Percentiles rank a stretch among this genome's conserved stretches.
phyloP scores from a whole-genome alignment of 805 yeast species.

The Cyberlindnera americana region DNA sequence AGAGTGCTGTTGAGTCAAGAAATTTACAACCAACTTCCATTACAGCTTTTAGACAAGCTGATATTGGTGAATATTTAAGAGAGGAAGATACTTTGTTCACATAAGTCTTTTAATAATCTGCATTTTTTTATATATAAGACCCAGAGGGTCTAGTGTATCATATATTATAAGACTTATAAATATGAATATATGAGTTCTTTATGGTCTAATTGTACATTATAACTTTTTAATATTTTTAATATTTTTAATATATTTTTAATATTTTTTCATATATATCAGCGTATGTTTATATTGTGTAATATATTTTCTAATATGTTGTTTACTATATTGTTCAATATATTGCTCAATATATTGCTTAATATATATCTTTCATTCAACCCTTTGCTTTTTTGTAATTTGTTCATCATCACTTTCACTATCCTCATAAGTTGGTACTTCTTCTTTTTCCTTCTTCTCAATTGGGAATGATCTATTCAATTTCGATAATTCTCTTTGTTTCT shows the following conservation, averaged over 20 bases:
- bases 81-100: conserved; percentile 96
- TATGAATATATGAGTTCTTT: no score
- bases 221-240: no score
- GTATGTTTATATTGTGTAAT: no score
- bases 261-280: no score
- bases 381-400: conserved; percentile 5
- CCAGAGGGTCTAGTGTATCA: no score
- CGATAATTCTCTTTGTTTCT: conserved; percentile 55
- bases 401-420: conserved; percentile 4
- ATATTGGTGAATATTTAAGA: conserved; percentile 95
- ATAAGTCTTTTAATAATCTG: conserved; percentile 25
- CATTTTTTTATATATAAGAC: neutral
- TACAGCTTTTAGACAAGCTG: conserved; percentile 95
- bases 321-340: no score
- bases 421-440: conserved; percentile 10
- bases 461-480: neutral
- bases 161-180: no score
- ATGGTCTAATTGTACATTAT: no score
- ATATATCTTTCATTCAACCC: conserved; percentile 1
- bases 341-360: no score
- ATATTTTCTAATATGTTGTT: no score
- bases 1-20: conserved; percentile 84
- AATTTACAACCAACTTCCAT: conserved; percentile 89
- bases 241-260: no score
- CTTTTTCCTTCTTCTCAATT: conserved; percentile 7